Percentiles rank a stretch among this genome's conserved stretches.
phyloP scores from a whole-genome alignment of 106 monocot species.

The Posidonia australis region DNA sequence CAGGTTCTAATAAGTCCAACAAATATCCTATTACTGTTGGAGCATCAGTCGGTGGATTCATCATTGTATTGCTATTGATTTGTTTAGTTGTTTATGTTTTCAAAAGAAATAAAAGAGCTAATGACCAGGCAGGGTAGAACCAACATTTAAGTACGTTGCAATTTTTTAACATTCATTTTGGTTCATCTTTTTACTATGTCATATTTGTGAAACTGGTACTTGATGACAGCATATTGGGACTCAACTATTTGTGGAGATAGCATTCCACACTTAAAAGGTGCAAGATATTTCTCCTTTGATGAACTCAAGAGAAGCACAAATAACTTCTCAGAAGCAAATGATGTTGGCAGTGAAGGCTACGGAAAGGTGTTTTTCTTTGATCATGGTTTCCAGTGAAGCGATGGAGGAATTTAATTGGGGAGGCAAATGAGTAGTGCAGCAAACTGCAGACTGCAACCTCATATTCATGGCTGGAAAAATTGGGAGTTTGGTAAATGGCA shows the following conservation, averaged over 20 bases:
- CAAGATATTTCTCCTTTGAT: slow-evolving; percentile 12
- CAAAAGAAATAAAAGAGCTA: not conserved
- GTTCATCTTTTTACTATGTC: not conserved
- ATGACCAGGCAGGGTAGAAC: not conserved
- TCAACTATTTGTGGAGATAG: not conserved
- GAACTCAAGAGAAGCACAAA: slow-evolving; percentile 8
- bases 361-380: too few species aligned
- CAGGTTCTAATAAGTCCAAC: not conserved
- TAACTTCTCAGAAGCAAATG: slow-evolving; percentile 9
- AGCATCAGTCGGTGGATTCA: not conserved
- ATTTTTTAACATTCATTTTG: not conserved
- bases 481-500: too few species aligned
- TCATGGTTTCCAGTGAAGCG: too few species aligned
- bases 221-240: slow-evolving; percentile 4
- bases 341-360: slow-evolving; percentile 14
- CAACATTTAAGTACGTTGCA: not conserved
- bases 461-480: too few species aligned
- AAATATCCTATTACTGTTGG: not conserved
- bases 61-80: not conserved
- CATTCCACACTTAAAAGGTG: slow-evolving; percentile 17
- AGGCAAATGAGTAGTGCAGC: too few species aligned
- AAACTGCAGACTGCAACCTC: too few species aligned
- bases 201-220: too few species aligned
- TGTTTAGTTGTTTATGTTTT: not conserved
- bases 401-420: too few species aligned